Percentiles rank a stretch among this genome's conserved stretches.
These are phyloP conservation scores for Isatis lusitanica DNA, from an alignment of 441 rosid species.

Conservation along the genomic window DNA sequence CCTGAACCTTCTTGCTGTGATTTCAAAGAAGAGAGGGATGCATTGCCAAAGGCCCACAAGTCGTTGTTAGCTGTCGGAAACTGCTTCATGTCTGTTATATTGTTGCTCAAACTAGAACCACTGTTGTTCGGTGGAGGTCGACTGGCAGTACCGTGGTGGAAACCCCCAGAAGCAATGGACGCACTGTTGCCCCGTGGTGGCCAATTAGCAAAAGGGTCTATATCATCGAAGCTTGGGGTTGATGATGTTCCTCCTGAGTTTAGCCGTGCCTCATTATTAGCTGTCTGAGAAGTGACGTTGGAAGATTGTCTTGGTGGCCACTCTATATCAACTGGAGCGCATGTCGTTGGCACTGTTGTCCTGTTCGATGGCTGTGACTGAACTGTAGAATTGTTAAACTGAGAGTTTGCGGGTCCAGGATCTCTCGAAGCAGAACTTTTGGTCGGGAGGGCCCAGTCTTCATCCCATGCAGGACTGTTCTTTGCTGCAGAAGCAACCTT, in stretches of 20 bases:
- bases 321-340: conserved; percentile 74
- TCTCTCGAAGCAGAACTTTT: conserved; percentile 38
- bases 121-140: conserved; percentile 46
- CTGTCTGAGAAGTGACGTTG: conserved; percentile 36
- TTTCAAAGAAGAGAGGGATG: conserved; percentile 41
- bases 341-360: conserved; percentile 46
- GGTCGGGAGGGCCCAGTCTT: conserved; percentile 70
- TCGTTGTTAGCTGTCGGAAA: conserved; percentile 36
- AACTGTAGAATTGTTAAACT: conserved; percentile 41
- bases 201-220: conserved; percentile 92
- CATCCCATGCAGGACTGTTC: conserved; percentile 75
- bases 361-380: conserved; percentile 47
- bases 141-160: conserved; percentile 17
- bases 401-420: conserved; percentile 43
- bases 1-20: conserved; percentile 38
- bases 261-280: conserved; percentile 41
- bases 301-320: conserved; percentile 82
- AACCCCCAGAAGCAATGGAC: conserved; percentile 22
- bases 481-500: conserved; percentile 54
- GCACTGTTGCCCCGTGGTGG: conserved; percentile 57
- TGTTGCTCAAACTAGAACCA: conserved; percentile 39
- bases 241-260: conserved; percentile 46
- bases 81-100: conserved; percentile 33
- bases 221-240: conserved; percentile 56
- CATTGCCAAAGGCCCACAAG: conserved; percentile 57